These are phyloP conservation scores for Trichoderma parareesei DNA, from an alignment of 495 filamentous ascomycete species.

Conservation along the genomic window DNA sequence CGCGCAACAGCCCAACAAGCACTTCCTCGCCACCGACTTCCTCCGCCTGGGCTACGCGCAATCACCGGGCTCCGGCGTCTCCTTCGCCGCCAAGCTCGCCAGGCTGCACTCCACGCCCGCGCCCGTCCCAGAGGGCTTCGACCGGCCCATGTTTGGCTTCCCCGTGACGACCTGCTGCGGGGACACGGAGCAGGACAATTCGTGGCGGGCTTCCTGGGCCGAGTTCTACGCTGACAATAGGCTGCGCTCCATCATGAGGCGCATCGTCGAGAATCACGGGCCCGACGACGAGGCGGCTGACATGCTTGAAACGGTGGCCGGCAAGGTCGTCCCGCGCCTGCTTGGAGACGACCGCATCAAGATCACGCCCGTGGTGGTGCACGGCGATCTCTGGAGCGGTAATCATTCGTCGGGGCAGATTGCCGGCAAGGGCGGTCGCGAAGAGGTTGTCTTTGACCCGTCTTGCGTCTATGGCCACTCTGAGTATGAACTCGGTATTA, in stretches of 20 bases:
- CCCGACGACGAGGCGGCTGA: conserved; percentile 49
- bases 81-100: conserved; percentile 68
- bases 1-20: conserved; percentile 43
- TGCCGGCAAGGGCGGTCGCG: conserved; percentile 44
- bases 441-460: conserved; percentile 82
- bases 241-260: conserved; percentile 52
- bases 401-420: conserved; percentile 67
- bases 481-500: conserved; percentile 88
- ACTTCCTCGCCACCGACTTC: conserved; percentile 77
- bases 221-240: conserved; percentile 75
- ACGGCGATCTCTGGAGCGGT: conserved; percentile 88
- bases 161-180: conserved; percentile 78
- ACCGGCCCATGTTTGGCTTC: conserved; percentile 66
- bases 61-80: conserved; percentile 32
- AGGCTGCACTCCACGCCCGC: conserved; percentile 72
- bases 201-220: conserved; percentile 60
- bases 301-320: conserved; percentile 54
- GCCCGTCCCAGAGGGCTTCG: conserved; percentile 51
- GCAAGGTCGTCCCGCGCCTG: conserved; percentile 60
- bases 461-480: conserved; percentile 72
- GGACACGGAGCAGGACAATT: conserved; percentile 71
- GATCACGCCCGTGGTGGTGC: conserved; percentile 65
- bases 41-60: conserved; percentile 49
- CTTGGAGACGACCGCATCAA: conserved; percentile 60
- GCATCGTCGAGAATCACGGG: conserved; percentile 54